phyloP scores from a whole-genome alignment of 208 protist species.

The Wallacemonas collosoma region DNA sequence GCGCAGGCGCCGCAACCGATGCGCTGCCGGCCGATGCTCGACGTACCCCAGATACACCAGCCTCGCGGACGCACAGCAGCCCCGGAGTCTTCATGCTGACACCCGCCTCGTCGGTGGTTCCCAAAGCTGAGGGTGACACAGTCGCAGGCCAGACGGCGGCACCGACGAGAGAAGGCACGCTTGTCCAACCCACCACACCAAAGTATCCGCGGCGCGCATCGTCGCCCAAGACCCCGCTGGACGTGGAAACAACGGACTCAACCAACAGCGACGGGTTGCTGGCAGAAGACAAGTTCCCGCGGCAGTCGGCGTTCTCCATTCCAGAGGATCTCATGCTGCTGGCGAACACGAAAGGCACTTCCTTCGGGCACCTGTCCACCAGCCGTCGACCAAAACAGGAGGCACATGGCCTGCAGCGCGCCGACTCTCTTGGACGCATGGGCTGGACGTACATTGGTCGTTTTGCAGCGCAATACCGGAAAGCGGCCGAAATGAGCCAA shows the following conservation, averaged over 20 bases:
- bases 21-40: too few relatives aligned
- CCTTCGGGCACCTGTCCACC: background rate
- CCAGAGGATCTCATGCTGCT: background rate
- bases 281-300: background rate
- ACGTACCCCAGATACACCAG: too few relatives aligned
- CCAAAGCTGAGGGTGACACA: too few relatives aligned
- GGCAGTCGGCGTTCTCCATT: background rate
- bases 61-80: too few relatives aligned
- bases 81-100: too few relatives aligned
- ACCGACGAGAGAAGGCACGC: too few relatives aligned
- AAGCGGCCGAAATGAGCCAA: background rate
- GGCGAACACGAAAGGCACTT: background rate
- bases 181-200: too few relatives aligned
- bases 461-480: background rate
- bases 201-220: background rate
- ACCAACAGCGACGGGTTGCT: background rate
- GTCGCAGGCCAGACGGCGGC: too few relatives aligned
- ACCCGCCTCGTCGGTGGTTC: too few relatives aligned
- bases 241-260: background rate
- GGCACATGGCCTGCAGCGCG: background rate
- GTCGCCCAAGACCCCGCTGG: background rate
- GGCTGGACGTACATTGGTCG: background rate
- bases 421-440: background rate
- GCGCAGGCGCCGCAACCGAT: too few relatives aligned
- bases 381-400: background rate